Evolutionary conservation across 1,284 basidiomycete genomes (phyloP).

Genomic region (Sporisorium reilianum): DNA sequence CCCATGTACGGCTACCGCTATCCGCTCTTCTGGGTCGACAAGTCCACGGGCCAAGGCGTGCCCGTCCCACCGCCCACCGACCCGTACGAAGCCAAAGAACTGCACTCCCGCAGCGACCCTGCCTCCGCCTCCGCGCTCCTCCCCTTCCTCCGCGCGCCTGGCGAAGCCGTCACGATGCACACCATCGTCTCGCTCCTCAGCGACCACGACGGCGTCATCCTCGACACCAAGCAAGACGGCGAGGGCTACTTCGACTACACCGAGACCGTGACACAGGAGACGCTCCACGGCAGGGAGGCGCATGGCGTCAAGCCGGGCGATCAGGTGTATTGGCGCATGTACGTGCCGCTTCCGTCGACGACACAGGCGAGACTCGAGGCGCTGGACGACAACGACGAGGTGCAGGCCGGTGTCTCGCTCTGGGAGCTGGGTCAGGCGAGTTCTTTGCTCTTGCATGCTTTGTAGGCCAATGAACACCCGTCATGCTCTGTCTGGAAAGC

Average conservation of each 20-base stretch:
- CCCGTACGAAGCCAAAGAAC: constrained; percentile 12
- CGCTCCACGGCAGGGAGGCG: background rate
- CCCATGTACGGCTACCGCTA: constrained; percentile 51
- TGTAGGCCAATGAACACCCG: constrained; percentile 20
- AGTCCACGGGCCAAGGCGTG: constrained; percentile 24
- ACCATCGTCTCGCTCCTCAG: constrained; percentile 19
- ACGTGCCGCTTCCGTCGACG: constrained; percentile 20
- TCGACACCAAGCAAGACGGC: constrained; percentile 16
- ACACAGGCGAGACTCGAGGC: constrained; percentile 9
- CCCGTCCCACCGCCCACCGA: constrained; percentile 11
- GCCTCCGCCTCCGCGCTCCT: constrained; percentile 3
- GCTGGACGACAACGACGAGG: constrained; percentile 1
- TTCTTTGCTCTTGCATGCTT: constrained; percentile 19
- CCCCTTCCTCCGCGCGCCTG: constrained; percentile 42
- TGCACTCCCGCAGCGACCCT: constrained; percentile 4
- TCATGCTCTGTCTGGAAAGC: background rate
- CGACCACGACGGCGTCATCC: constrained; percentile 22
- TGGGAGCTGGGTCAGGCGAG: constrained; percentile 50
- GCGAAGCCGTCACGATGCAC: constrained; percentile 28
- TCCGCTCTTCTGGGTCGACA: constrained; percentile 42
- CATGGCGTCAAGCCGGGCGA: constrained; percentile 33
- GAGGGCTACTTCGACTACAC: constrained; percentile 42
- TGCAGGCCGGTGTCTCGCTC: constrained; percentile 25
- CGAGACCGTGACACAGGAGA: constrained; percentile 22
- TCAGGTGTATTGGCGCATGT: constrained; percentile 40